Evolutionary conservation across 164 flowering plant species (phyloP), one percentile per base, ranked within the genome.

Genomic region (Santalum album): DNA sequence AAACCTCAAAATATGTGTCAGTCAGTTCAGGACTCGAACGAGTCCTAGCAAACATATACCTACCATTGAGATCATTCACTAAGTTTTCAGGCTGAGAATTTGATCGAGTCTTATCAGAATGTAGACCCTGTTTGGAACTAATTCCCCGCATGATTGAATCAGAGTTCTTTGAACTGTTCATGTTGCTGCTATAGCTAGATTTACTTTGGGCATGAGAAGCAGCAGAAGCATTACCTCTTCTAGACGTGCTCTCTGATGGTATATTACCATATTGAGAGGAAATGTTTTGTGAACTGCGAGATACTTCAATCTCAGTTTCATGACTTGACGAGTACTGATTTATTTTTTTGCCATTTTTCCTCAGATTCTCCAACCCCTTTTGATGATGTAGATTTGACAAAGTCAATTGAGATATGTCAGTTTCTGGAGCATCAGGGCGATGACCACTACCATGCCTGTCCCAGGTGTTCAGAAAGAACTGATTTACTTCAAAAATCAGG

Each of bases 381-480:
- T 72, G 26, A 18, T 56, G 61, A 24, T 75, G 78, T 21, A 60
- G 50, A 52, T 66, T 73, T 53, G 75, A 63, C 50, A 69, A 65
- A 50, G 59, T 69, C 53, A 62, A 58, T 39, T 44, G 59, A 62
- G 59, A 54, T 38, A 77, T 64, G 48, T 77, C 81, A 58, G 54
- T 56, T 34, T 50, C 65, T 32, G 88, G 89, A n/a, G 88, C 92
- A 86, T 94, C 97, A 60, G 96, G 97, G n/a, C 99, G 85, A 51
- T 65, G 66, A 20, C 99, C 95, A 68, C 72, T 78, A 3, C 97
- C 90, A 78, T 94, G 97, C 58, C 99, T 78, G 12, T 84, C 92
- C 99, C 96, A 87, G 17, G 97, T 90, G 71, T 94, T 94, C 79
- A 74, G 59, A 56, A 94, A 94, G 60, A 94, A 87, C 68, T 77